These are phyloP conservation scores for Passiflora organensis DNA, from an alignment of 345 rosid genomes.

Conservation along the genomic window DNA sequence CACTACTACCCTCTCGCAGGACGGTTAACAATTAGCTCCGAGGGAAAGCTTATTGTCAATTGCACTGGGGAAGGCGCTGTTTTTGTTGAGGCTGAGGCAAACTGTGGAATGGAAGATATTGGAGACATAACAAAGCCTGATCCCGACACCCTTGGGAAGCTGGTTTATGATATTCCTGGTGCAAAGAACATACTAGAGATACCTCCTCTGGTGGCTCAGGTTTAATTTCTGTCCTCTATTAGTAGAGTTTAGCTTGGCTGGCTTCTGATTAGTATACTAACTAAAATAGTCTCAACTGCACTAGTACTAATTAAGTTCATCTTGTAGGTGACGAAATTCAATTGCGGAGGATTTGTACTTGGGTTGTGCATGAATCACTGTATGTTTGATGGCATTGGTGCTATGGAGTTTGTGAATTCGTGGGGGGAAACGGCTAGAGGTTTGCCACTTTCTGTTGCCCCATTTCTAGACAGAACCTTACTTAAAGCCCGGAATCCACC, in stretches of 20 bases:
- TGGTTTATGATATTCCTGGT: slow-evolving; percentile 73
- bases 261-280: no score
- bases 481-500: slow-evolving; percentile 29
- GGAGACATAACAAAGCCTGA: slow-evolving; percentile 85
- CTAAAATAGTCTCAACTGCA: no score
- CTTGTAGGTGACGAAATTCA: slow-evolving; percentile 33
- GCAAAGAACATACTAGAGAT: slow-evolving; percentile 81
- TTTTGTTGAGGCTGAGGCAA: slow-evolving; percentile 80
- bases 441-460: slow-evolving; percentile 13
- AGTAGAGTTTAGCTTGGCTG: neutral
- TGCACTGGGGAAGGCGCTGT: slow-evolving; percentile 82
- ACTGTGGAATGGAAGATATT: slow-evolving; percentile 53
- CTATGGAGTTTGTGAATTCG: slow-evolving; percentile 32
- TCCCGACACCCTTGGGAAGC: slow-evolving; percentile 65
- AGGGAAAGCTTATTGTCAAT: slow-evolving; percentile 67
- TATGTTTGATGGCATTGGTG: slow-evolving; percentile 29
- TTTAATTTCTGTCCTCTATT: slow-evolving; percentile 8
- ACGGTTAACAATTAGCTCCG: slow-evolving; percentile 22
- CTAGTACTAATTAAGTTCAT: neutral
- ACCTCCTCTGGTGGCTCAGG: slow-evolving; percentile 95
- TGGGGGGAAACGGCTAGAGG: slow-evolving; percentile 34
- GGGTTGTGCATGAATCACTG: slow-evolving; percentile 28
- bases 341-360: slow-evolving; percentile 31
- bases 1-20: slow-evolving; percentile 85
- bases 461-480: slow-evolving; percentile 23